Base-by-base conservation (phyloP, 1,139 yeast genomes). In the Casaregolazyma lundiana region DNA sequence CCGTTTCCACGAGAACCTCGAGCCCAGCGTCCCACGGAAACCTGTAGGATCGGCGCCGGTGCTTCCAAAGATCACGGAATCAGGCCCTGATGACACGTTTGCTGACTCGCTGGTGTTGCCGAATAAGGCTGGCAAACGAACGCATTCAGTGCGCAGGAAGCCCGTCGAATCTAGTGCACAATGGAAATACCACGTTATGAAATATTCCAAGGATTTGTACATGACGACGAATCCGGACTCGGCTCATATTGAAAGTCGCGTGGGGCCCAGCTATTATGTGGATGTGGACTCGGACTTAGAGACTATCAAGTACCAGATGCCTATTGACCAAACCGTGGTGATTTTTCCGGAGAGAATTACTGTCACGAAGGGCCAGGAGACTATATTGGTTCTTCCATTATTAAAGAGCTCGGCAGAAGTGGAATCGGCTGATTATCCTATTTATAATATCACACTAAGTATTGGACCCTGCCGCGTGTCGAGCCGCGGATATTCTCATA, bases 221-320 rank as follows among this genome's bases (percentile, higher is more conserved):
- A 40, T 61, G 50, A 59, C 63, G 2, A 61, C 65, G 9, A 60
- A 57, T 38, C 65, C 65, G 1, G 64, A 60, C 45, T 43, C 56
- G 7, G 50, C 48, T 21, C 63, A 61, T 46, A 26, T 59, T 20
- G 43, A 51, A 19, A 49, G 58, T 26, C 59, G 56, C 2, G 54
- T 52, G 11, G 65, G 59, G 1, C 63, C 64, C 1, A 57, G 61
- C 19, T 60, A 56, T 44, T 61, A 60, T 34, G 59, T 61, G 16
- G 59, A 55, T 24, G 38, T 44, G 24, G 24, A 43, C 20, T n/a
- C 13, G 9, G 40, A 38, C 19, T 9, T 16, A 20, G 24, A 17
- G 34, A 16, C 37, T 3, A 18, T 38, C 15, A 24, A 30, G 35
- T 42, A 42, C 43, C 18, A 37, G 11, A 26, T 15, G 13, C 13